These are phyloP conservation scores for Aureobasidium subglaciale DNA, from an alignment of 2,329 filamentous ascomycete species.

Conservation along the genomic window DNA sequence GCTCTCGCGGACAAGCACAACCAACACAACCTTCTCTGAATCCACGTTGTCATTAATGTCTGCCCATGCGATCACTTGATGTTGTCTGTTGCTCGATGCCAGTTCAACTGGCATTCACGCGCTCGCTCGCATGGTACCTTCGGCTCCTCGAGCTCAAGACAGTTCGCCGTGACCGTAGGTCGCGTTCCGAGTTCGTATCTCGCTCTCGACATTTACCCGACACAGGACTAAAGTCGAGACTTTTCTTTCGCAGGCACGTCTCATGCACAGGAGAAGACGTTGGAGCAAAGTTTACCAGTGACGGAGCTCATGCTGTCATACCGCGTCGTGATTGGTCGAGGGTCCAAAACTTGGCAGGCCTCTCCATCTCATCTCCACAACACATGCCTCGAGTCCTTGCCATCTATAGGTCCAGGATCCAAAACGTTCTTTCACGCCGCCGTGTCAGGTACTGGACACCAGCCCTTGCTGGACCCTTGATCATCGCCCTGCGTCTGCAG, in stretches of 20 bases:
- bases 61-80: too few species aligned
- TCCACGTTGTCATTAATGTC: too few species aligned
- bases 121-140: too few species aligned
- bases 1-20: too few species aligned
- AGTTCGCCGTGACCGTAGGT: too few species aligned
- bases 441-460: neutral
- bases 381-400: slow-evolving; percentile 11
- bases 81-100: too few species aligned
- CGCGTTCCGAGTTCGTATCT: too few species aligned
- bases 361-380: slow-evolving; percentile 3
- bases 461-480: slow-evolving; percentile 1
- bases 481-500: slow-evolving; percentile 4
- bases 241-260: neutral
- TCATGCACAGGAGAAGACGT: slow-evolving; percentile 11
- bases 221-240: neutral
- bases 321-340: slow-evolving; percentile 3
- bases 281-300: slow-evolving; percentile 11
- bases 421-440: slow-evolving; percentile 12
- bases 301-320: neutral
- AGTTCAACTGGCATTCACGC: too few species aligned
- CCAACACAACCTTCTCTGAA: too few species aligned
- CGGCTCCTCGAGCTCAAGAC: too few species aligned
- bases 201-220: neutral
- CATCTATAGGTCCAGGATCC: neutral
- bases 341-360: neutral